phyloP scores from a whole-genome alignment of 768 basidiomycete genomes.

The Tubosaeta sp. region DNA sequence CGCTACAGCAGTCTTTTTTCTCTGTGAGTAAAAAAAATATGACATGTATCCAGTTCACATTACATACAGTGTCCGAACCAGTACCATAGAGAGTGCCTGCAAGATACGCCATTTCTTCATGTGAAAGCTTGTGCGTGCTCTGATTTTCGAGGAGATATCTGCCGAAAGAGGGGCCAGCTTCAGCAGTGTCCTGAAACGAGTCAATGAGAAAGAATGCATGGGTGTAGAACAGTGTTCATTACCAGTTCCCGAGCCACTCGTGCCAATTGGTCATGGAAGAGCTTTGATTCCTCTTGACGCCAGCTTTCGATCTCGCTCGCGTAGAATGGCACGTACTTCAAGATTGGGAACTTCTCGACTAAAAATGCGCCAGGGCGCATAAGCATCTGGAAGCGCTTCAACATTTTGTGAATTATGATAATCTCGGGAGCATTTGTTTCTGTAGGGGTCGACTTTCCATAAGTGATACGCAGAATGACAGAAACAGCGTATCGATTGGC shows the following conservation, averaged over 20 bases:
- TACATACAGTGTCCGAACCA: slow-evolving; percentile 54
- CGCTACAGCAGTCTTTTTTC: slow-evolving; percentile 47
- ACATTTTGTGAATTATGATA: slow-evolving; percentile 30
- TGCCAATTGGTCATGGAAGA: slow-evolving; percentile 52
- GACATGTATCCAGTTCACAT: not conserved
- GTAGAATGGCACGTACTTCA: slow-evolving; percentile 56
- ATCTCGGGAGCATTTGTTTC: slow-evolving; percentile 29
- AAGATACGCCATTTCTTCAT: slow-evolving; percentile 58
- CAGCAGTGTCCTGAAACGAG: slow-evolving; percentile 16
- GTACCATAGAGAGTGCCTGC: slow-evolving; percentile 64
- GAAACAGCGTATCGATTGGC: slow-evolving; percentile 41
- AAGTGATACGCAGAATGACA: slow-evolving; percentile 33
- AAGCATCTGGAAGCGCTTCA: slow-evolving; percentile 32
- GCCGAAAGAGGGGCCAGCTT: slow-evolving; percentile 43
- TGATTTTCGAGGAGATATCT: slow-evolving; percentile 57
- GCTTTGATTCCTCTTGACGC: slow-evolving; percentile 49
- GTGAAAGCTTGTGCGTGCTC: slow-evolving; percentile 46
- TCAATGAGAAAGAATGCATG: not conserved
- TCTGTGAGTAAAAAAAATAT: not conserved
- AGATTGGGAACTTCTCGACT: slow-evolving; percentile 36
- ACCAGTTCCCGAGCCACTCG: slow-evolving; percentile 47
- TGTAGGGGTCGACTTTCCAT: slow-evolving; percentile 33
- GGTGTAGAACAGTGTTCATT: not conserved
- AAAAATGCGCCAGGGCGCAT: slow-evolving; percentile 35
- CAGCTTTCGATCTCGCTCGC: slow-evolving; percentile 50